Evolutionary conservation across 331 rosid genomes (phyloP), one percentile per base, ranked within the genome.

Genomic region (Rhamnella rubrinervis): DNA sequence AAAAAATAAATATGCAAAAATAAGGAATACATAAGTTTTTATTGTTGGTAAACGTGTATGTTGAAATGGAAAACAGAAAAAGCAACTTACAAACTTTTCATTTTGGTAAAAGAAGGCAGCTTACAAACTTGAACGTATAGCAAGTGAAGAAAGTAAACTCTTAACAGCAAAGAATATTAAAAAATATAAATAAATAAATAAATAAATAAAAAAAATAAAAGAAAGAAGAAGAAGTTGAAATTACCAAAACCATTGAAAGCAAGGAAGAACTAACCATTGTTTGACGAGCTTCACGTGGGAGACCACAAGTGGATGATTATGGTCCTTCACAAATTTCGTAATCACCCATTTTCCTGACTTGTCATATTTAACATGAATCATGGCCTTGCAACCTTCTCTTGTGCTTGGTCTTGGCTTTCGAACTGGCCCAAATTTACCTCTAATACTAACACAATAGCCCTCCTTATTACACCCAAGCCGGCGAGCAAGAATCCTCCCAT

Each of bases 271-370:
- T 59, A 59, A 90, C 98, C 98, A 93, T 79, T 66, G 97, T 86
- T 81, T 90, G 98, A 17, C 97, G 97, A 66, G 95, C 97, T 93
- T 93, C 98, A 1, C 97, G 96, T 1, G 98, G 85, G 95, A 90
- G 78, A 90, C 88, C 65, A 86, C 88, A 44, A 93, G 83, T 41
- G 92, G 87, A 72, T 93, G 98, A 81, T 90, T 93, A 78, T 90
- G 98, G 59, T 93, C 97, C 82, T 90, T 90, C 14, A 88, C 89
- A 80, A 90, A 93, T 75, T 93, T 93, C 17, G 98, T 90, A 37
- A 90, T 86, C 72, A 86, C 90, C 98, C 98, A 93, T 84, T 88
- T 93, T 68, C 87, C 96, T 41, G 93, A 86, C 78, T 88, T 85
- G 23, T 88, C 96, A 79, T 66, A 93, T 76, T 93, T 93, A 35